Conservation (phyloP, 2,329 filamentous ascomycete genomes). For the Fusarium oligoseptatum region DNA sequence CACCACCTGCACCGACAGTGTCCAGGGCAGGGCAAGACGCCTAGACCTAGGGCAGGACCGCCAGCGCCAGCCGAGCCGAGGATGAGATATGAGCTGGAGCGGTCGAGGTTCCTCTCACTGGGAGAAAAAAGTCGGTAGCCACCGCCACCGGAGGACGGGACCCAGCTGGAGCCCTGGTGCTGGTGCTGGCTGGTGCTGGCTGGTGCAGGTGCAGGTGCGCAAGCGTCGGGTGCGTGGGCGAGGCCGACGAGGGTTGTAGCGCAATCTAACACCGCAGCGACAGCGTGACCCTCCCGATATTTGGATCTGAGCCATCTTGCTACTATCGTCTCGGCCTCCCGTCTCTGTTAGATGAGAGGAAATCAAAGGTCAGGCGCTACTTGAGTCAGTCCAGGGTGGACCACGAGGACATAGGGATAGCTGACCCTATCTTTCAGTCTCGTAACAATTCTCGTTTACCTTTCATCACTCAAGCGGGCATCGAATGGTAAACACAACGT, state of each 20-base stretch:
- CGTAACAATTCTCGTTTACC: slow-evolving; percentile 19
- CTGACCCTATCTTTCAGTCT: slow-evolving; percentile 16
- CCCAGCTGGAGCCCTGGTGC: slow-evolving; percentile 1
- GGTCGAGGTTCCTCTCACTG: slow-evolving; percentile 6
- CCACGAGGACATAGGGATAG: slow-evolving; percentile 23
- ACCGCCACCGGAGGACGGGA: slow-evolving; percentile 29
- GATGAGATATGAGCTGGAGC: slow-evolving; percentile 17
- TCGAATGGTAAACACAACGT: slow-evolving; percentile 7
- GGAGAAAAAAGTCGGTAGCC: slow-evolving; percentile 30
- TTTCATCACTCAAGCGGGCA: neutral
- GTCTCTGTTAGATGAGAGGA: slow-evolving; percentile 41
- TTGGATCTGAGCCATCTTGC: slow-evolving; percentile 34
- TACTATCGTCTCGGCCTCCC: slow-evolving; percentile 34
- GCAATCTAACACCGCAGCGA: slow-evolving; percentile 42
- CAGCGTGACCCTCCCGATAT: slow-evolving; percentile 40
- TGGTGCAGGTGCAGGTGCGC: neutral
- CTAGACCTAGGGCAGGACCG: neutral
- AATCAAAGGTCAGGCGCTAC: slow-evolving; percentile 42
- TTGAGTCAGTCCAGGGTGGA: slow-evolving; percentile 37
- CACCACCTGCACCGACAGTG: neutral
- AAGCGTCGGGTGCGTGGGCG: slow-evolving; percentile 4
- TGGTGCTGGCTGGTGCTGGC: neutral
- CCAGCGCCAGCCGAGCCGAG: slow-evolving; percentile 1
- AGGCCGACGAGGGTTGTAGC: slow-evolving; percentile 25
- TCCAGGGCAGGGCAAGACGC: slow-evolving; percentile 5